Evolutionary conservation across 306 rosid species (phyloP).

Genomic region (Coriaria nepalensis): DNA sequence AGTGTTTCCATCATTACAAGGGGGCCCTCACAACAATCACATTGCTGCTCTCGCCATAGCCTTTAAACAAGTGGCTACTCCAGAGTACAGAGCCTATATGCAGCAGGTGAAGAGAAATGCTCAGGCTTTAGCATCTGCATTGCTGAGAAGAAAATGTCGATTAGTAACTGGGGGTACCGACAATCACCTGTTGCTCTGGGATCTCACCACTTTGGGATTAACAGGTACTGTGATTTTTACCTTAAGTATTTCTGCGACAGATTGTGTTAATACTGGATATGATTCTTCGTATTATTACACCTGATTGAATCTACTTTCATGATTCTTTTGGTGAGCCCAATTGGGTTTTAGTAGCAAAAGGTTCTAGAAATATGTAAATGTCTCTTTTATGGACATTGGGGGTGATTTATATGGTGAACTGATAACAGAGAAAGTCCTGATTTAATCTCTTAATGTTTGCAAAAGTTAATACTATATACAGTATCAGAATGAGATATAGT

Average conservation of each 20-base stretch:
- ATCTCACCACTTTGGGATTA: conserved; percentile 58
- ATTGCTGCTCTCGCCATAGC: conserved; percentile 82
- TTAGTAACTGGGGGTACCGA: conserved; percentile 83
- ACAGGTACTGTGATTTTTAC: conserved; percentile 27
- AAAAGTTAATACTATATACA: no score
- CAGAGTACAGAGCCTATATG: conserved; percentile 61
- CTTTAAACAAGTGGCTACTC: conserved; percentile 69
- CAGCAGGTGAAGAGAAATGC: conserved; percentile 81
- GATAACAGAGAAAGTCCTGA: no score
- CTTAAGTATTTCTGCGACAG: not conserved
- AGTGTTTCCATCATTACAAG: conserved; percentile 65
- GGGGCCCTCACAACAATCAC: conserved; percentile 84
- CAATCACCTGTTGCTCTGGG: conserved; percentile 87
- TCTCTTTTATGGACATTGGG: no score
- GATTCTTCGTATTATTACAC: no score
- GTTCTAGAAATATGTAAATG: no score
- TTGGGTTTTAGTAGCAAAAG: no score
- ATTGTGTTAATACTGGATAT: no score
- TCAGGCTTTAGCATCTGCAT: conserved; percentile 56
- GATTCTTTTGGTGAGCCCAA: no score
- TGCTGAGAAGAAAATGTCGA: conserved; percentile 70
- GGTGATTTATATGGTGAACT: no score
- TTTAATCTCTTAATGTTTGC: no score
- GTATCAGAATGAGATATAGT: no score
- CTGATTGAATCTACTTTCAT: no score